Evolutionary conservation across 192 early-diverging fungal species (phyloP), one percentile per base, ranked within the genome.

Genomic region (Coemansia sp.): DNA sequence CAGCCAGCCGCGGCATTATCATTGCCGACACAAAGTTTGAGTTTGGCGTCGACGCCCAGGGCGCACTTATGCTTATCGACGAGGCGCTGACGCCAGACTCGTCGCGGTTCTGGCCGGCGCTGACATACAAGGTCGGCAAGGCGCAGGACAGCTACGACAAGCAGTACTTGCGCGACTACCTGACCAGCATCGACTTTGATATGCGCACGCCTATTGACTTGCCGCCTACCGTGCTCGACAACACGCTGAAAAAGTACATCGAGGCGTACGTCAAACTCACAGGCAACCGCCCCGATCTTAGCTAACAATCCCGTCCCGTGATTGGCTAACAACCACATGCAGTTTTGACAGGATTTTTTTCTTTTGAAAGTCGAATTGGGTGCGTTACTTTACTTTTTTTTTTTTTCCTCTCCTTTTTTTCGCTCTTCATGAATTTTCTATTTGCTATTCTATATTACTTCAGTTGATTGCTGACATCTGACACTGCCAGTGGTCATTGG

Each of bases 11-110:
- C 72, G 95, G 95, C 32, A 97, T 99, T 57, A 93, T 99, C 53
- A 99, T 99, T 81, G 97, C 97, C 10, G 97, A 99, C 58, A 99
- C 97, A 34, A 99, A 99, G 75, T 97, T 99, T 72, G 97, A 99
- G 80, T 99, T 99, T 86, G 97, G 97, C 56, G 86, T 93, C 8
- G 93, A 98, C 77, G 78, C 83, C 33, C 56, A 90, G 14, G 91
- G 91, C 59, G 82, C 74, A 21, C 68, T 98, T 21, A 86, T 93
- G 64, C 81, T 99, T 54, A 88, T 93, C 14, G 97, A 99, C 69
- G 97, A 99, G 75, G 95, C 93, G 27, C 84, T 99, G 65, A 99
- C 97, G 0, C 97, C 96, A 21, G 98, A 99, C 62, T 99, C 96
- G 56, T 97, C 95, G 11, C 80, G 97, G 21, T 99, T 99, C 83